These are phyloP conservation scores for Neospermospora avenae DNA, from an alignment of 2,329 filamentous ascomycete genomes.

Conservation along the genomic window DNA sequence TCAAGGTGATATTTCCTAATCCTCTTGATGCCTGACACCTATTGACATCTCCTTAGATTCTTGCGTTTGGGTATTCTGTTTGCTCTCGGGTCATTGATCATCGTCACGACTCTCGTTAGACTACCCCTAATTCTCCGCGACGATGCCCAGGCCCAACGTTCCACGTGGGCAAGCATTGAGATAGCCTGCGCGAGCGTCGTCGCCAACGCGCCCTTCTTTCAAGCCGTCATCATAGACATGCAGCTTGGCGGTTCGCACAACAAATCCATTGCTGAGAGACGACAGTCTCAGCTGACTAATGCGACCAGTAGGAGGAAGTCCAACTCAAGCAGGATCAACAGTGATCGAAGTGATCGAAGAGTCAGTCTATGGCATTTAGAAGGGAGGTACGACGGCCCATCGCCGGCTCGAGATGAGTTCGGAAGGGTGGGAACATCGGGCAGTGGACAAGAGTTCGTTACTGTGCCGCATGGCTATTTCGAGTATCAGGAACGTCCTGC, in stretches of 20 bases:
- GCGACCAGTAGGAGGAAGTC: not conserved
- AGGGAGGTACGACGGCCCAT: not conserved
- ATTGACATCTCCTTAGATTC: not conserved
- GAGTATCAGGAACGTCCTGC: not conserved
- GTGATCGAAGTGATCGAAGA: not conserved
- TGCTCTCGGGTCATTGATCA: constrained; percentile 6
- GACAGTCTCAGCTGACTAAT: not conserved
- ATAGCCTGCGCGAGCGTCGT: constrained; percentile 4
- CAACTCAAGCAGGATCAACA: not conserved
- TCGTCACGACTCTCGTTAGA: constrained; percentile 6
- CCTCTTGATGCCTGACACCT: not conserved
- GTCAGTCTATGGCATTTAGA: constrained; percentile 7
- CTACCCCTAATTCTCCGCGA: constrained; percentile 9
- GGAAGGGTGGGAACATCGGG: not conserved
- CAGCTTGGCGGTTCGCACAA: constrained; percentile 4
- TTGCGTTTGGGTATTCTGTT: constrained; percentile 6
- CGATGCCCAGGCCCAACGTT: constrained; percentile 5
- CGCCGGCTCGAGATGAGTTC: not conserved
- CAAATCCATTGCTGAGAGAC: not conserved
- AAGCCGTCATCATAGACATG: constrained; percentile 4
- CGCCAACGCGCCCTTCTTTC: constrained; percentile 8
- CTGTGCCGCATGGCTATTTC: not conserved
- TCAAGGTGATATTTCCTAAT: not conserved
- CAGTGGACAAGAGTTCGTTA: not conserved
- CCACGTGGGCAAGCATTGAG: constrained; percentile 8